Conservation (phyloP, 2,329 filamentous ascomycete species). For the Paecilomyces sp. region DNA sequence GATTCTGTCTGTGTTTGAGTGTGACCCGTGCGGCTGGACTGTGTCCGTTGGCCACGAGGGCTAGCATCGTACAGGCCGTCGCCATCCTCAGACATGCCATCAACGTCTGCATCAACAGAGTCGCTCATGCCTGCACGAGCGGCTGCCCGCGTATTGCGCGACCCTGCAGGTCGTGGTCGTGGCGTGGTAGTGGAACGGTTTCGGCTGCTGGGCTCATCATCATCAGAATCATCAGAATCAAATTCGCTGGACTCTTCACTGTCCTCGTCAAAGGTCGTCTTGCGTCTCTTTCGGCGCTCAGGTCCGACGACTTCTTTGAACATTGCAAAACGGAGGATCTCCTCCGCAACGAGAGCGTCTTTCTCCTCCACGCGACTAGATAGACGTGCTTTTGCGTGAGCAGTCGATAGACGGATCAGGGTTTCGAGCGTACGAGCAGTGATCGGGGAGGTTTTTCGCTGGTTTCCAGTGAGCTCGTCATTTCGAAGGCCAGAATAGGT, state of each 20-base stretch:
- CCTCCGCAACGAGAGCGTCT: constrained; percentile 80
- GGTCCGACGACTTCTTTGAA: constrained; percentile 88
- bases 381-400: constrained; percentile 86
- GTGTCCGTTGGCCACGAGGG: constrained; percentile 35
- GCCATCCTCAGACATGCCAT: constrained; percentile 44
- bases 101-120: constrained; percentile 36
- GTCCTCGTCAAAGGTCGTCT: constrained; percentile 58
- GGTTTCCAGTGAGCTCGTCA: constrained; percentile 90
- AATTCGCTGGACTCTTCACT: constrained; percentile 49
- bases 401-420: constrained; percentile 93
- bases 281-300: constrained; percentile 75
- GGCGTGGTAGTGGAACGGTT: constrained; percentile 21
- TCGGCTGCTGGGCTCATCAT: constrained; percentile 18
- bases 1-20: constrained; percentile 37
- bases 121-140: constrained; percentile 10
- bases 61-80: constrained; percentile 50
- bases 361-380: constrained; percentile 83
- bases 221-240: constrained; percentile 24
- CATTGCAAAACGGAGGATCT: constrained; percentile 84
- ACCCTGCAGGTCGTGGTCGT: constrained; percentile 21
- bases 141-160: constrained; percentile 24
- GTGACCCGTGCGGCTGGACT: constrained; percentile 30
- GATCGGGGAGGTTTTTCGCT: constrained; percentile 87
- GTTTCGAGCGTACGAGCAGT: constrained; percentile 97
- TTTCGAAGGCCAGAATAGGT: constrained; percentile 91